These are phyloP conservation scores for Populus hybrid DNA, from an alignment of 441 rosid species.

Conservation along the genomic window DNA sequence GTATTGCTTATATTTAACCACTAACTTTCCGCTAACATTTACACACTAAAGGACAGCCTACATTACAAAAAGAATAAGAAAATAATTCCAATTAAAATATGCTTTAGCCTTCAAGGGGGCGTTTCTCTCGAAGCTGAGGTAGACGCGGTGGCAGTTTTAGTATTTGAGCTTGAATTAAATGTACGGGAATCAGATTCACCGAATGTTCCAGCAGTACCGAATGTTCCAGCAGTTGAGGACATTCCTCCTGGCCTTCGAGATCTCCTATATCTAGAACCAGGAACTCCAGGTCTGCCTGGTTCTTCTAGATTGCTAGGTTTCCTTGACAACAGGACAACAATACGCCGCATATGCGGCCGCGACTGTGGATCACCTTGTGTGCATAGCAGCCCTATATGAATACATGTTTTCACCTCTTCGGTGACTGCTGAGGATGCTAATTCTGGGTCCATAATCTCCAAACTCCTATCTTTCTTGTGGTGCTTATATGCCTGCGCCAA, in stretches of 20 bases:
- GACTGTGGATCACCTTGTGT: conserved; percentile 69
- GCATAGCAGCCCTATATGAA: conserved; percentile 78
- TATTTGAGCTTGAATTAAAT: conserved; percentile 36
- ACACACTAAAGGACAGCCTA: conserved; percentile 11
- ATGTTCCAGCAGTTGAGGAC: too few species aligned
- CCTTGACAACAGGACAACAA: conserved; percentile 63
- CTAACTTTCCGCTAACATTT: neutral
- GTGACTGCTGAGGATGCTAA: conserved; percentile 46
- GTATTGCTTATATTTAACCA: neutral
- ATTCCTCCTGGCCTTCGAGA: conserved; percentile 37
- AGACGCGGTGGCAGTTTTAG: conserved; percentile 37
- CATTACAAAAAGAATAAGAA: conserved; percentile 13
- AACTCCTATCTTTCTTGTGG: conserved; percentile 59
- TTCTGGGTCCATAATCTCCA: conserved; percentile 64
- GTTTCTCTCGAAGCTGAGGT: conserved; percentile 47
- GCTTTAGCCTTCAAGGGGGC: conserved; percentile 46
- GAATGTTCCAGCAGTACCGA: neutral
- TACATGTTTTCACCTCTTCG: conserved; percentile 60
- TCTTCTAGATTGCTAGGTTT: conserved; percentile 58
- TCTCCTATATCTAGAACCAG: conserved; percentile 65
- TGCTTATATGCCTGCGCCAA: conserved; percentile 63
- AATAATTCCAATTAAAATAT: neutral
- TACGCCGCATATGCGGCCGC: conserved; percentile 65
- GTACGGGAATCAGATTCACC: conserved; percentile 29
- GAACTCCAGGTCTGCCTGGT: conserved; percentile 67